phyloP scores from a whole-genome alignment of 2,329 filamentous ascomycete species.

The Botrytis galanthina region DNA sequence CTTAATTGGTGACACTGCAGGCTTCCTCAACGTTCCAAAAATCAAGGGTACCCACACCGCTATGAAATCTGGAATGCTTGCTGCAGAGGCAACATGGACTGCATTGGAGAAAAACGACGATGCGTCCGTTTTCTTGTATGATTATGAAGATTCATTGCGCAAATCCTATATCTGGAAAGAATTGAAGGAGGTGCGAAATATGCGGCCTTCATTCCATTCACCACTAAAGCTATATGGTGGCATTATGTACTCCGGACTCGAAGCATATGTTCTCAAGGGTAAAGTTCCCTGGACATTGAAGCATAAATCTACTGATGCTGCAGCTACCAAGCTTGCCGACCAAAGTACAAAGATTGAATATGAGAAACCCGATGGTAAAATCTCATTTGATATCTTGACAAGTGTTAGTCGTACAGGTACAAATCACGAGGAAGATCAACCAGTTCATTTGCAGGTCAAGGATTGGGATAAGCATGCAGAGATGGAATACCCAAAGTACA shows the following conservation, averaged over 20 bases:
- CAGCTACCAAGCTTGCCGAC: constrained; percentile 75
- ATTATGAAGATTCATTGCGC: constrained; percentile 88
- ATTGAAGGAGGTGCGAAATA: constrained; percentile 91
- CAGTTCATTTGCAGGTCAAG: constrained; percentile 89
- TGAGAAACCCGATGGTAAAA: constrained; percentile 90
- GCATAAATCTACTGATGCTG: constrained; percentile 76
- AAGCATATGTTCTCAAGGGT: constrained; percentile 84
- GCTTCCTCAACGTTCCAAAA: constrained; percentile 96
- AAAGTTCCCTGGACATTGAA: constrained; percentile 88
- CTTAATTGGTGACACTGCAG: constrained; percentile 91
- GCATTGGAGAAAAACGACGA: constrained; percentile 61
- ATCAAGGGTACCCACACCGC: constrained; percentile 98
- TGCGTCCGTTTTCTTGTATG: constrained; percentile 83
- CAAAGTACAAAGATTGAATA: constrained; percentile 88
- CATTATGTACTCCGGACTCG: constrained; percentile 86
- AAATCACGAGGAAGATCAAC: constrained; percentile 98
- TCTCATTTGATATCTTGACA: constrained; percentile 94
- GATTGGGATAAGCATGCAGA: constrained; percentile 91
- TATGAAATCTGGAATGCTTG: constrained; percentile 96
- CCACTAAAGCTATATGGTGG: constrained; percentile 87
- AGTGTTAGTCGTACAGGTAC: constrained; percentile 94
- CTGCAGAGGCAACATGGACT: constrained; percentile 83
- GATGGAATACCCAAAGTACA: constrained; percentile 79
- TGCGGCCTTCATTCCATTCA: constrained; percentile 90
- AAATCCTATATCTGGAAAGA: constrained; percentile 91